Evolutionary conservation across 176 grass and related monocot species (phyloP).

Genomic region (Carex scoparia): DNA sequence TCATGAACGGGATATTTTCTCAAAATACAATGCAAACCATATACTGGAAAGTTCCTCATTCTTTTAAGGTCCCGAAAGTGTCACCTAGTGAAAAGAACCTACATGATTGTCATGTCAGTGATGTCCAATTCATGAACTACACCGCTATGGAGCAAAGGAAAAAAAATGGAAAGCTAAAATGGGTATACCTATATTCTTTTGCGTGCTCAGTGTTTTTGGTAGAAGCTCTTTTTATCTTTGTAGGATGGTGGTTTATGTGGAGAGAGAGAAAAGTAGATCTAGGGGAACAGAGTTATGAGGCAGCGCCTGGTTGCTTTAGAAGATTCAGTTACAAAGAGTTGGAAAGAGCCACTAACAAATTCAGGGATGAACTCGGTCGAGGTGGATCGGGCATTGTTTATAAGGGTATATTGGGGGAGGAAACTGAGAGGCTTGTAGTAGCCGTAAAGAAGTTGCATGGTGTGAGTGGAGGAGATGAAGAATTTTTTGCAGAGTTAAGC

Average conservation of each 20-base stretch:
- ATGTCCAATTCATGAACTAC: conserved; percentile 3
- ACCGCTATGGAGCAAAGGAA: background rate
- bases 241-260: conserved; percentile 32
- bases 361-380: conserved; percentile 39
- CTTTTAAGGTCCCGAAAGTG: background rate
- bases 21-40: conserved; percentile 13
- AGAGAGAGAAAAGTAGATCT: conserved; percentile 11
- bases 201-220: conserved; percentile 33
- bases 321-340: conserved; percentile 60
- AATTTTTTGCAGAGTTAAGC: conserved; percentile 49
- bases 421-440: conserved; percentile 24
- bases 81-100: background rate
- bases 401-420: conserved; percentile 42
- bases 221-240: conserved; percentile 27
- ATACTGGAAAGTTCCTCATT: conserved; percentile 41
- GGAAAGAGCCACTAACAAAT: conserved; percentile 37
- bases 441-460: conserved; percentile 46
- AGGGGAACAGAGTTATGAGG: conserved; percentile 25
- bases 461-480: conserved; percentile 36
- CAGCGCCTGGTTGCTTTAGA: conserved; percentile 31
- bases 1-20: conserved; percentile 41
- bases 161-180: conserved; percentile 12
- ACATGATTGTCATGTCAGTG: conserved; percentile 6
- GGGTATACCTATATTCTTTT: conserved; percentile 47
- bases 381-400: conserved; percentile 45